Evolutionary conservation across 805 yeast species (phyloP), one percentile per base, ranked within the genome.

Genomic region (Kazachstania bromeliacearum): DNA sequence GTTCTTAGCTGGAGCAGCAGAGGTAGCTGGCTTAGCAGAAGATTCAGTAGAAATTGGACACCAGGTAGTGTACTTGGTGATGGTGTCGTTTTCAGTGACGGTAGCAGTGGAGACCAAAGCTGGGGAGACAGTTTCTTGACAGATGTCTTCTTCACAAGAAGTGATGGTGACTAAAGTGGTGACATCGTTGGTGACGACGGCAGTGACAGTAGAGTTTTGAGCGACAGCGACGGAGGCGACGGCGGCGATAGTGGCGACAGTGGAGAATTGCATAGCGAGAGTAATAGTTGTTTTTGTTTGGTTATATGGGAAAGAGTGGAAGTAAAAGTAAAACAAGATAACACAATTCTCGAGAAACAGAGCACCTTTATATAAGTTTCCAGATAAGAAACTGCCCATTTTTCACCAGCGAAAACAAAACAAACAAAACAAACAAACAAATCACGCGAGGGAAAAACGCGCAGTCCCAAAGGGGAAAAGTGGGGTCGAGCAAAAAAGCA

Each of bases 131-230:
- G 53, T 48, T 36, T 58, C 60, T 18, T 44, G 33, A 47, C 67
- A 62, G 19, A 43, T 44, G 47, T 54, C 45, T 17, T 47, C 53
- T 34, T 45, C 46, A 47, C 66, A 62, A 26, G 60, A 51, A 34
- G 66, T 60, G 47, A 60, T 47, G 43, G 63, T 57, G 19, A 59
- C 59, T 35, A 58, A 41, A 33, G 66, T 60, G 37, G 64, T 61
- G 15, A 50, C 37, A 35, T 42, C 22, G 12, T 37, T 32, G 25
- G 37, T 26, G 24, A 46, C 50, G 28, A 51, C 44, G 32, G 41
- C 50, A 46, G 55, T 48, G 29, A 42, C 46, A 41, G 50, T 50
- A 38, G 50, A 29, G 31, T 48, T 48, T 30, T 57, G 45, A 43
- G 53, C 50, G 39, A 43, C 53, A 39, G 61, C 62, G 41, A 45